Base-by-base conservation (phyloP, 371 early-diverging fungal species). In the Coemansia sp. region DNA sequence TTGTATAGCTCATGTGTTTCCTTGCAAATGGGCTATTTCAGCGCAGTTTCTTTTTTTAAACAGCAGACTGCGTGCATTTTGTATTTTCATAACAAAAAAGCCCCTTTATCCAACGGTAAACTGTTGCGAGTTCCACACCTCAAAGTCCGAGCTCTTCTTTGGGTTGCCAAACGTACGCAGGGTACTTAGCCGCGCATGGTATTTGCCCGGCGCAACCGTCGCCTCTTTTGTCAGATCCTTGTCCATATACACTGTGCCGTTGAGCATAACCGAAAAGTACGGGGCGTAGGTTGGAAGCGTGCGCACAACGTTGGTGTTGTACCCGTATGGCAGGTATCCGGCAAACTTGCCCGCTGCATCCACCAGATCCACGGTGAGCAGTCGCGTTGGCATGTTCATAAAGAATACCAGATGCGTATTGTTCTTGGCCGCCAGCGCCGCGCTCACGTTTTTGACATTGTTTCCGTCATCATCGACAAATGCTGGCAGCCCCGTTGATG, bases 101-200 rank as follows among this genome's bases (percentile, higher is more conserved):
- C 26, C 26, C 26, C 26, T 26, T 26, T 26, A 26, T 26, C 11
- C 7, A 40, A 40, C 9, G 11, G 11, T 26, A 26, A 72, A 63
- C 11, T 6, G 3, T 7, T 63, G 39, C n/a, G 74, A 65, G 6
- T 61, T 45, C 68, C 69, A 65, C 12, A 51, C 41, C 61, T 74
- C 55, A 26, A 59, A 74, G 42, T 74, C 74, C 2, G 38, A 31
- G 14, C 14, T 4, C 7, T 14, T 55, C 1, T 42, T 42, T n/a
- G 49, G 50, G 48, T 68, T 45, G 1, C 74, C 74, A 34, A 68
- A 34, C 2, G 62, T 65, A 0, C 62, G 40, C n/a, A 74, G 52
- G 0, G 58, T 65, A 8, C 31, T 12, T 31, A 74, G 20, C 9
- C 36, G 61, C 8, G 54, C 40, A 16, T 39, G 55, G 50, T 74